A percentile compares a stretch with the other conserved stretches of the same genome.
Conservation (phyloP, 805 yeast genomes). For the Candida oleophila region DNA sequence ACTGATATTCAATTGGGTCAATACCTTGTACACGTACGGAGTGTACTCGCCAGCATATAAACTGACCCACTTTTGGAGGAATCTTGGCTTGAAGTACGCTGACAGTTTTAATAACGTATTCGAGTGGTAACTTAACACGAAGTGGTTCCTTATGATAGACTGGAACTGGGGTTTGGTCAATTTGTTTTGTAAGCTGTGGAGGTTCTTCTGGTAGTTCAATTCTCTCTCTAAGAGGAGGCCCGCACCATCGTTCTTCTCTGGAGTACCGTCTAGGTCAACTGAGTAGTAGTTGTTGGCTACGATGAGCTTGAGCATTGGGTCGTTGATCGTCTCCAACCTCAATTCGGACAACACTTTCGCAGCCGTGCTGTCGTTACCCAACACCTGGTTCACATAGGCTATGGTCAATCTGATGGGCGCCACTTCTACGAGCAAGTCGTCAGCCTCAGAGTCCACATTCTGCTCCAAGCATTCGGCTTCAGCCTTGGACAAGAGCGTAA, state of each 20-base stretch:
- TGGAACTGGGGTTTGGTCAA: constrained; percentile 38
- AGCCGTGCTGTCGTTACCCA: constrained; percentile 32
- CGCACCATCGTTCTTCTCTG: constrained; percentile 6
- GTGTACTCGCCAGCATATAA: constrained; percentile 32
- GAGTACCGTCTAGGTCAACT: constrained; percentile 22
- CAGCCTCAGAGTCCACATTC: constrained; percentile 30
- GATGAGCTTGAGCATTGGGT: constrained; percentile 40
- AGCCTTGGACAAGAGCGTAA: constrained; percentile 47
- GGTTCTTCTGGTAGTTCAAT: constrained; percentile 32
- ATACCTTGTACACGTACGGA: constrained; percentile 26
- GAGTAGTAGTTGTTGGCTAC: constrained; percentile 45
- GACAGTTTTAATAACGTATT: constrained; percentile 33
- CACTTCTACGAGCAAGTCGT: constrained; percentile 51
- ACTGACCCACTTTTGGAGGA: constrained; percentile 16
- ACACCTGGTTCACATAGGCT: constrained; percentile 49
- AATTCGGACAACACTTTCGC: constrained; percentile 33
- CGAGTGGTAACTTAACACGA: constrained; percentile 39
- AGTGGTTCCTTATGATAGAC: constrained; percentile 42
- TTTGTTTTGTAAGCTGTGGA: constrained; percentile 31
- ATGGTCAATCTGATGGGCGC: constrained; percentile 61
- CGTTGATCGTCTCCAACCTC: constrained; percentile 30
- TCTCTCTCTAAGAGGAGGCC: constrained; percentile 26
- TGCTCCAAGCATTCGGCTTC: constrained; percentile 37
- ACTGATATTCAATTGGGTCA: constrained; percentile 27
- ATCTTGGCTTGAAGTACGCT: constrained; percentile 20